These are phyloP conservation scores for Penicillium crystallinum DNA, from an alignment of 495 filamentous ascomycete genomes.

Conservation along the genomic window DNA sequence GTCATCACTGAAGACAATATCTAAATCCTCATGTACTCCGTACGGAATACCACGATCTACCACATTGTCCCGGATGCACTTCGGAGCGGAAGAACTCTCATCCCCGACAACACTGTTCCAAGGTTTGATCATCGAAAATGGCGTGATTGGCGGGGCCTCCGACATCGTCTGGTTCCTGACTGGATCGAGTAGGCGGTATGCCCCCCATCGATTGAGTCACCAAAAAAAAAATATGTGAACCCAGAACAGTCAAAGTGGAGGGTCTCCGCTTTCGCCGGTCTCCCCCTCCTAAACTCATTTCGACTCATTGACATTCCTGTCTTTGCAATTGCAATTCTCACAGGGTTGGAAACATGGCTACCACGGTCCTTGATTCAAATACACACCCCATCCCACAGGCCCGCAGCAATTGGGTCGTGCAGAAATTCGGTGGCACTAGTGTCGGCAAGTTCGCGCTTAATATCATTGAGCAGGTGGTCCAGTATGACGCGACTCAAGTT, in stretches of 20 bases:
- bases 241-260: constrained; percentile 1
- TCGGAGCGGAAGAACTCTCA: not conserved
- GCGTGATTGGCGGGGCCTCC: constrained; percentile 5
- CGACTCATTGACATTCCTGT: not conserved
- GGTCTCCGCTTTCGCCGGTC: constrained; percentile 8
- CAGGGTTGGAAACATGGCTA: constrained; percentile 17
- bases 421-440: constrained; percentile 81
- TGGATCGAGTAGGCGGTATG: not conserved
- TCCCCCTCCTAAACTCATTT: not conserved
- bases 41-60: not conserved
- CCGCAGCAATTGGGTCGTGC: constrained; percentile 63
- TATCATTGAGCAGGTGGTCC: constrained; percentile 70
- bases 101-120: too few relatives aligned
- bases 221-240: not conserved
- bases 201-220: not conserved
- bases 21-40: too few relatives aligned
- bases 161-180: constrained; percentile 5
- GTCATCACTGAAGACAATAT: too few relatives aligned
- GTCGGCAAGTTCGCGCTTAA: constrained; percentile 62
- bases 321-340: not conserved
- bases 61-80: too few relatives aligned
- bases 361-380: constrained; percentile 13
- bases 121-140: too few relatives aligned
- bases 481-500: constrained; percentile 42
- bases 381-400: constrained; percentile 3